Conservation (phyloP, 2,329 filamentous ascomycete species). For the Talaromyces sp. region DNA sequence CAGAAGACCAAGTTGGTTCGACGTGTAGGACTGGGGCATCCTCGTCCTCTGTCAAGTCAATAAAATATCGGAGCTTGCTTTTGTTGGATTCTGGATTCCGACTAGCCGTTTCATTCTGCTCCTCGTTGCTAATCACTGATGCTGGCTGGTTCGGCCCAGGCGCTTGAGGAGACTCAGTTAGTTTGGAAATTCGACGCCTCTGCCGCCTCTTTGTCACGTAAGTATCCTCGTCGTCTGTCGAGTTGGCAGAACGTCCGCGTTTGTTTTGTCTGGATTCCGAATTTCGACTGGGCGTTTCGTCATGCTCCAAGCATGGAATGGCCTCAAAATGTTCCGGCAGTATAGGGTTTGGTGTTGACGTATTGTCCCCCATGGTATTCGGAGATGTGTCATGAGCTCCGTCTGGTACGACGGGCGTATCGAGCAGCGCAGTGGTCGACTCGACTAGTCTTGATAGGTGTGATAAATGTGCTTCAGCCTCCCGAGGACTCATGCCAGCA, state of each 20-base stretch:
- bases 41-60: too few relatives aligned
- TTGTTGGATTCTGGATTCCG: too few relatives aligned
- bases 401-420: not conserved
- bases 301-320: not conserved
- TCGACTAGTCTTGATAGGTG: conserved; percentile 26
- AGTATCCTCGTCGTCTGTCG: not conserved
- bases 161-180: not conserved
- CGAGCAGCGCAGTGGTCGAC: not conserved
- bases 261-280: not conserved
- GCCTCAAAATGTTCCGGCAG: not conserved
- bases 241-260: not conserved
- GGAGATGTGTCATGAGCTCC: not conserved
- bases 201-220: not conserved
- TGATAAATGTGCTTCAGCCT: conserved; percentile 35
- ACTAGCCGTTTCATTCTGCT: not conserved
- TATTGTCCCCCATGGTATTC: not conserved
- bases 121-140: not conserved
- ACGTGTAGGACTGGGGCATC: too few relatives aligned
- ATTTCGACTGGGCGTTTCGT: not conserved
- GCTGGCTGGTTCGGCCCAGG: not conserved
- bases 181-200: not conserved
- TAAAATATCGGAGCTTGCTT: too few relatives aligned
- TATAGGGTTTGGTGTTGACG: not conserved
- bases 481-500: conserved; percentile 29
- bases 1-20: too few relatives aligned